phyloP scores from a whole-genome alignment of 306 rosid species.

The Alnus rubra region DNA sequence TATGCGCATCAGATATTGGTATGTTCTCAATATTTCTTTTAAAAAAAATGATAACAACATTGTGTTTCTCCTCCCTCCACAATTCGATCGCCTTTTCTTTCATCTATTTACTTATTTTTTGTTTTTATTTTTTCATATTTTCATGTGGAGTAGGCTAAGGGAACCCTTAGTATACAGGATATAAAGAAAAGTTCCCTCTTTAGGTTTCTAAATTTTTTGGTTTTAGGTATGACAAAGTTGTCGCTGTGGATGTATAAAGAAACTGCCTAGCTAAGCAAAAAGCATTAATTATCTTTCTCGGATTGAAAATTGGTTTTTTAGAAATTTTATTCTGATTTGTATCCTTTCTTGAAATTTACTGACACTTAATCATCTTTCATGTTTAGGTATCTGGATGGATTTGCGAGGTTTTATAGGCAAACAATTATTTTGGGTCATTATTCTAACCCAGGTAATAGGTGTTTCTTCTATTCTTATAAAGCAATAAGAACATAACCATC shows the following conservation, averaged over 20 bases:
- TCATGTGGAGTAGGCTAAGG: background rate
- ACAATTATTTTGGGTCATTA: slow-evolving; percentile 67
- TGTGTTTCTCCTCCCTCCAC: background rate
- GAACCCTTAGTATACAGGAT: background rate
- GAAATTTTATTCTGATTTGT: slow-evolving; percentile 6
- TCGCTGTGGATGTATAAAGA: background rate
- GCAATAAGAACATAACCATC: slow-evolving; percentile 4
- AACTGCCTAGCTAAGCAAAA: background rate
- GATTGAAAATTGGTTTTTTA: background rate
- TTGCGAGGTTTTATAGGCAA: slow-evolving; percentile 80
- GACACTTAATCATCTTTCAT: slow-evolving; percentile 28
- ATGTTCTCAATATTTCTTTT: slow-evolving; percentile 26
- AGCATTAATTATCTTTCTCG: background rate
- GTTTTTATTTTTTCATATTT: background rate
- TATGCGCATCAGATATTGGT: slow-evolving; percentile 90
- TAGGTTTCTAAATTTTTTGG: slow-evolving; percentile 1
- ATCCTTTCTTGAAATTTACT: slow-evolving; percentile 4
- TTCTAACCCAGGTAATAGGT: slow-evolving; percentile 66
- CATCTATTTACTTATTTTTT: background rate
- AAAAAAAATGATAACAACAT: background rate
- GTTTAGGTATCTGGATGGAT: slow-evolving; percentile 71
- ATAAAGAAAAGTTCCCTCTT: background rate
- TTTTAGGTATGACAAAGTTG: slow-evolving; percentile 14
- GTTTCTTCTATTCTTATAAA: slow-evolving; percentile 13
- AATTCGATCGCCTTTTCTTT: slow-evolving; percentile 12